Conservation (phyloP, 2,329 filamentous ascomycete genomes). For the Aspergillus tanneri region DNA sequence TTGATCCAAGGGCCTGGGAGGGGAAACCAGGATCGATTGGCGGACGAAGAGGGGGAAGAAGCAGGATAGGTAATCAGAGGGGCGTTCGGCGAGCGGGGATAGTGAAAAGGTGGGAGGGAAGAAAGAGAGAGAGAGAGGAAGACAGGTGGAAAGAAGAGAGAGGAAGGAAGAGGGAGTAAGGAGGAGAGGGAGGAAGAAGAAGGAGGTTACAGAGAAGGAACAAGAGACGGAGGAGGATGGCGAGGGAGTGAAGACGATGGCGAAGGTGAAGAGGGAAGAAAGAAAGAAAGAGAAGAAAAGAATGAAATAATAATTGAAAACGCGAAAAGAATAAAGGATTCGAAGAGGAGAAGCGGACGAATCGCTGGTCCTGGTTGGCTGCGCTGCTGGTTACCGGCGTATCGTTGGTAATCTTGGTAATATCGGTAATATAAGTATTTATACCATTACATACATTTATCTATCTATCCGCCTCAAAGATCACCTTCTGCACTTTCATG, state of each 20-base stretch:
- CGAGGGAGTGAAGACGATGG: slow-evolving; percentile 19
- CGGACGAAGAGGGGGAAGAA: slow-evolving; percentile 18
- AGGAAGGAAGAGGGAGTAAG: slow-evolving; percentile 14
- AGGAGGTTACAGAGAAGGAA: slow-evolving; percentile 23
- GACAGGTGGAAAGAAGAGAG: slow-evolving; percentile 12
- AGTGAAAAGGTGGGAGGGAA: slow-evolving; percentile 25
- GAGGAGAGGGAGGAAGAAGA: slow-evolving; percentile 20
- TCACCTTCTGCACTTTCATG: slow-evolving; percentile 71
- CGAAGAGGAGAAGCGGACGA: slow-evolving; percentile 13
- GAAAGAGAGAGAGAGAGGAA: slow-evolving; percentile 23
- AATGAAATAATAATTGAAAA: slow-evolving; percentile 8
- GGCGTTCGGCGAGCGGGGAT: slow-evolving; percentile 31
- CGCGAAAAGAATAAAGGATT: slow-evolving; percentile 16
- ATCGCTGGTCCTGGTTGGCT: neutral
- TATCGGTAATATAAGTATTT: neutral
- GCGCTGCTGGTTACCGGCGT: neutral
- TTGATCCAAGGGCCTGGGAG: slow-evolving; percentile 2
- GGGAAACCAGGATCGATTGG: slow-evolving; percentile 8
- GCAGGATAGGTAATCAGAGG: slow-evolving; percentile 25
- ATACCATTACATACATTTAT: slow-evolving; percentile 20
- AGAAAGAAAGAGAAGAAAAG: slow-evolving; percentile 16
- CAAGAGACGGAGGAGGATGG: slow-evolving; percentile 16
- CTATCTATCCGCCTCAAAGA: slow-evolving; percentile 57
- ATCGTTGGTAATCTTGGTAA: neutral
- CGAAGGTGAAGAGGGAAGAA: slow-evolving; percentile 21